Base-by-base conservation (phyloP, 1,284 basidiomycete species). In the Neolentinus lepideus region DNA sequence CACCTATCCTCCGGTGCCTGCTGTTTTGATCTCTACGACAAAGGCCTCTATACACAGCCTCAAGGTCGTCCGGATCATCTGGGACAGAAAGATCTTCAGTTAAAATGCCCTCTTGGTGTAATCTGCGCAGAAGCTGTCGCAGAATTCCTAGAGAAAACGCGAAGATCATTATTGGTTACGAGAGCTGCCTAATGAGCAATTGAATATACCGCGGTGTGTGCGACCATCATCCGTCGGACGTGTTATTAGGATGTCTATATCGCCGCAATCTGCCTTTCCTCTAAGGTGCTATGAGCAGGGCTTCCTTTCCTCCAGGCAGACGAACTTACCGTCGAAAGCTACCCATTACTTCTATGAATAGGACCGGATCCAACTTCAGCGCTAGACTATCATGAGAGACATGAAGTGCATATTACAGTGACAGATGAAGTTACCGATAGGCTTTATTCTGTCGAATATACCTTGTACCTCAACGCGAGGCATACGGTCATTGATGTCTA, bases 181-280 rank as follows among this genome's bases (percentile, higher is more conserved):
- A 21, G 8, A 16, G 38, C 38, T 6, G 6, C 16, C 8, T n/a
- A n/a, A n/a, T 16, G 12, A 43, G 6, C 6, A 6, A 6, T 21
- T 43, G 21, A 1, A 56, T 66, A 14, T 62, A 79, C 92, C 89
- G 55, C 71, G 68, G 64, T 94, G 92, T 0, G 84, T 88, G 56
- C 71, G 77, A 0, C 90, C 90, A 62, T 94, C 90, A 2, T 76
- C 67, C 0, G 80, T 76, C 24, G 84, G 77, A 14, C 92, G 82
- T 0, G 91, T 92, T 61, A 96, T 85, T 57, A 96, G 68, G 53
- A 96, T 84, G 67, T 97, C 94, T 56, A 97, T 92, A 67, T 96
- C 94, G 1, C 94, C 93, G 56, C 90, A 94, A 52, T 83, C 81
- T 1, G 74, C 71, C 64, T 86, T 86, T 3, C 91, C 90, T 57